Conservation (phyloP, 2,329 filamentous ascomycete genomes). For the Alternaria infectoria region DNA sequence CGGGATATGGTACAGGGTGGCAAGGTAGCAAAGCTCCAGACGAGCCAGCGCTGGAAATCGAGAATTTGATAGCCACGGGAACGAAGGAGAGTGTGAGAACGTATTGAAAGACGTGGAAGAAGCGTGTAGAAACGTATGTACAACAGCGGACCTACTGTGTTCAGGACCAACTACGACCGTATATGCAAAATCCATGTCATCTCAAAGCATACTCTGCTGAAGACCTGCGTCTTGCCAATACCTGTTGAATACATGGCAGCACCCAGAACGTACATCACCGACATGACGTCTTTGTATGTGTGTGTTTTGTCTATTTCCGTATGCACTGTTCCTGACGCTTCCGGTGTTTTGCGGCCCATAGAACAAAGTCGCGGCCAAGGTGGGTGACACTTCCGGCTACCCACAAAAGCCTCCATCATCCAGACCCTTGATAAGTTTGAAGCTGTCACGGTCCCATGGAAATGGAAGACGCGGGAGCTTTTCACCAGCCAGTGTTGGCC, state of each 20-base stretch:
- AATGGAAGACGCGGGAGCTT: not conserved
- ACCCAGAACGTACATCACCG: not conserved
- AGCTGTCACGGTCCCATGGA: not conserved
- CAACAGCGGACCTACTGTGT: not conserved
- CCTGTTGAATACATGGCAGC: not conserved
- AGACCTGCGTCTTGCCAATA: not conserved
- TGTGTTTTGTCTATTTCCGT: not conserved
- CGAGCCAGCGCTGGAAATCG: not conserved
- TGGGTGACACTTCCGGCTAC: not conserved
- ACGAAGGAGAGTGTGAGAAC: not conserved
- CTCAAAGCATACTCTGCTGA: not conserved
- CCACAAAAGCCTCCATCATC: not conserved
- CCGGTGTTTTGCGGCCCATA: not conserved
- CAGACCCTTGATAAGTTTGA: not conserved
- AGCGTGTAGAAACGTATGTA: not conserved
- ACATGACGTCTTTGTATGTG: not conserved
- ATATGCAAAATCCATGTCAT: not conserved
- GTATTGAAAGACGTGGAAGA: not conserved
- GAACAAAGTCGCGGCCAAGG: not conserved
- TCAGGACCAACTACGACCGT: not conserved
- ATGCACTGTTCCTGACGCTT: not conserved
- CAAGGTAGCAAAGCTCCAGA: not conserved
- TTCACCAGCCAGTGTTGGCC: not conserved
- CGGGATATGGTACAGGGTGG: not conserved
- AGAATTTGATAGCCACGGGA: not conserved